Evolutionary conservation across 108 stramenopile genomes (phyloP).

Genomic region (Licmophora abbreviata): DNA sequence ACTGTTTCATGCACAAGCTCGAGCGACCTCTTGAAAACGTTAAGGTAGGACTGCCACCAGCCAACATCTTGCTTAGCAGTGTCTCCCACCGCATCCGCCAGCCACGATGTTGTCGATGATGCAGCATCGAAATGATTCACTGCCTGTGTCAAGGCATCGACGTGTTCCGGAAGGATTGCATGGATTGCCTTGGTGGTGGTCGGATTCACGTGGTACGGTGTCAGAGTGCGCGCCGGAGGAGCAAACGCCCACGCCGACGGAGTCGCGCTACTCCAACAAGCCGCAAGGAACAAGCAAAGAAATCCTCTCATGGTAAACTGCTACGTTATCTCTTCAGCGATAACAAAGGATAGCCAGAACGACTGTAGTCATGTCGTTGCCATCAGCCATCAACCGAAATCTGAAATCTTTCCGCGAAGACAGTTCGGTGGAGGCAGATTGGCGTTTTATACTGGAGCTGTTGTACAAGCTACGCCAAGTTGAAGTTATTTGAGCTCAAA

Average conservation of each 20-base stretch:
- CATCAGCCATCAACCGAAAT: too few species aligned
- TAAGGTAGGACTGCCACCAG: conserved; percentile 45
- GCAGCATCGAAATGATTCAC: not conserved
- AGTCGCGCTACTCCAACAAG: not conserved
- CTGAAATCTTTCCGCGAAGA: too few species aligned
- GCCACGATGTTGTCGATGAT: not conserved
- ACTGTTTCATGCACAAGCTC: conserved; percentile 54
- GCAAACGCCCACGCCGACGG: not conserved
- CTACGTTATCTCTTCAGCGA: too few species aligned
- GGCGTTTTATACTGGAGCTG: too few species aligned
- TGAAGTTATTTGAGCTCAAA: too few species aligned
- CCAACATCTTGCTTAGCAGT: conserved; percentile 15
- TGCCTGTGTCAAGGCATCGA: not conserved
- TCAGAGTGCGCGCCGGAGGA: not conserved
- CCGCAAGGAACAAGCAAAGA: not conserved
- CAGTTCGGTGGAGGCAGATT: too few species aligned
- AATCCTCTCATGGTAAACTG: too few species aligned
- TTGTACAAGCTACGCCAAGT: too few species aligned
- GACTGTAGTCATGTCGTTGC: too few species aligned
- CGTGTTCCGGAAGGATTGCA: not conserved
- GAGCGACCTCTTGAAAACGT: conserved; percentile 41
- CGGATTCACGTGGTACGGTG: not conserved
- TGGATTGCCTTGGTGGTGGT: not conserved
- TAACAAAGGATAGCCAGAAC: too few species aligned
- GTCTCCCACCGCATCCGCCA: conserved; percentile 18